Conservation (phyloP, 2,329 filamentous ascomycete genomes). For the Phaeosphaeriaceae sp. region DNA sequence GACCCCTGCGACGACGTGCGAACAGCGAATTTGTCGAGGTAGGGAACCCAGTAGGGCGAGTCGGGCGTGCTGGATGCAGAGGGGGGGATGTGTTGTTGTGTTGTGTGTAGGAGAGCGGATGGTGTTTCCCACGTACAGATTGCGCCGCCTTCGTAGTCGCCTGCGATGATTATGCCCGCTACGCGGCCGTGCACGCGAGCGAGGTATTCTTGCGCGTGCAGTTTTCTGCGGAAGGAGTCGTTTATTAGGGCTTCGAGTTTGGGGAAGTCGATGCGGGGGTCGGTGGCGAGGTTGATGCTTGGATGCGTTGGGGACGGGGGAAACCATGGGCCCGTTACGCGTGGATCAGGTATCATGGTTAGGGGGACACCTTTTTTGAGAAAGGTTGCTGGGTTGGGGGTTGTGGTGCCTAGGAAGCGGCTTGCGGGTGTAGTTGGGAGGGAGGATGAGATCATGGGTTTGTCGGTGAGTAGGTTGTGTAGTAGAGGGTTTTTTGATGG, state of each 20-base stretch:
- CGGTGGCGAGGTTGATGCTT: constrained; percentile 71
- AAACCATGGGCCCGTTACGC: constrained; percentile 66
- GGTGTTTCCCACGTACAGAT: constrained; percentile 94
- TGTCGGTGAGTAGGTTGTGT: constrained; percentile 94
- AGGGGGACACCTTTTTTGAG: constrained; percentile 91
- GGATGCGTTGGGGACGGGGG: constrained; percentile 66
- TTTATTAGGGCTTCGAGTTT: constrained; percentile 88
- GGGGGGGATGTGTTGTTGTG: background rate
- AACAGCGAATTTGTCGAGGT: constrained; percentile 97
- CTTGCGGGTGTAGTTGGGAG: constrained; percentile 64
- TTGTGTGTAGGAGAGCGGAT: constrained; percentile 53
- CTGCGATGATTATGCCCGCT: constrained; percentile 91
- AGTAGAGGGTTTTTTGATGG: constrained; percentile 83
- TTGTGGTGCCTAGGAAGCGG: constrained; percentile 37
- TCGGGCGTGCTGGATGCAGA: constrained; percentile 36
- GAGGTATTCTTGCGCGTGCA: constrained; percentile 85
- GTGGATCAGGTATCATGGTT: constrained; percentile 78
- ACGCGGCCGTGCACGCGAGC: constrained; percentile 78
- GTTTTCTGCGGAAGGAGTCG: constrained; percentile 85
- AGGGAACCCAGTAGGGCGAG: constrained; percentile 72
- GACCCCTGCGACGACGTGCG: constrained; percentile 86
- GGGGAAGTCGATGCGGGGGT: constrained; percentile 81
- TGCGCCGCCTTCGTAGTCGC: constrained; percentile 94
- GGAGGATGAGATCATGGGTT: constrained; percentile 90
- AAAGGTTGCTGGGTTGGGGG: constrained; percentile 71